Percentiles rank a stretch among this genome's conserved stretches.
Evolutionary conservation across 108 stramenopile species (phyloP).

Genomic region (Discostella pseudostelligera): DNA sequence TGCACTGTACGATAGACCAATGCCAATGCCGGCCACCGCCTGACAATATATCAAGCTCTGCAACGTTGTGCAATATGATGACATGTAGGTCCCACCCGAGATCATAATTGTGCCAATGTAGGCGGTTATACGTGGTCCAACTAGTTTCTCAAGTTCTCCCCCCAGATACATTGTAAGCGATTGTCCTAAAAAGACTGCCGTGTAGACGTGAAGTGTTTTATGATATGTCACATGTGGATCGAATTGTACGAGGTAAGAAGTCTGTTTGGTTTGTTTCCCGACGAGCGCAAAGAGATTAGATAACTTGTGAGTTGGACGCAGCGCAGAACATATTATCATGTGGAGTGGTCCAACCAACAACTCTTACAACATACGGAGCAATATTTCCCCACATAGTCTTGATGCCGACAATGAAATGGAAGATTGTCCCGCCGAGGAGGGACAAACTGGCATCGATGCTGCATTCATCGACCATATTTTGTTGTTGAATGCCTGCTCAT

Average conservation of each 20-base stretch:
- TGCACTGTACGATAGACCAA: constrained; percentile 47
- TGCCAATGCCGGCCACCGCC: constrained; percentile 40
- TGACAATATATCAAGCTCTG: constrained; percentile 26
- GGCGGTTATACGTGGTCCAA: constrained; percentile 32
- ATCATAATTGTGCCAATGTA: constrained; percentile 33
- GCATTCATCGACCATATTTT: constrained; percentile 13
- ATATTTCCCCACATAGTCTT: constrained; percentile 55
- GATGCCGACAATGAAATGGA: constrained; percentile 48
- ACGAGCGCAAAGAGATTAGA: neutral
- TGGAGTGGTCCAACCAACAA: neutral
- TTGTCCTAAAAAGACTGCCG: constrained; percentile 41
- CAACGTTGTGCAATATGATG: constrained; percentile 32
- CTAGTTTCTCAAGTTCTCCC: constrained; percentile 41
- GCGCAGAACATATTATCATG: neutral
- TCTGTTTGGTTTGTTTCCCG: constrained; percentile 5
- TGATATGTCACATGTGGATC: constrained; percentile 34
- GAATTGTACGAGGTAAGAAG: constrained; percentile 49
- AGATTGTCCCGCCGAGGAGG: constrained; percentile 46
- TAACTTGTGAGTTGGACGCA: neutral
- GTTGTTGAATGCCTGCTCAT: neutral
- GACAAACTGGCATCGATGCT: constrained; percentile 41
- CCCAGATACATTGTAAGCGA: constrained; percentile 48
- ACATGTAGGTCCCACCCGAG: constrained; percentile 34
- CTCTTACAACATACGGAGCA: constrained; percentile 34
- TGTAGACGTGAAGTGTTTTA: constrained; percentile 41